Base-by-base conservation (phyloP, 2,329 filamentous ascomycete species). In the Arthrinium puccinioides region DNA sequence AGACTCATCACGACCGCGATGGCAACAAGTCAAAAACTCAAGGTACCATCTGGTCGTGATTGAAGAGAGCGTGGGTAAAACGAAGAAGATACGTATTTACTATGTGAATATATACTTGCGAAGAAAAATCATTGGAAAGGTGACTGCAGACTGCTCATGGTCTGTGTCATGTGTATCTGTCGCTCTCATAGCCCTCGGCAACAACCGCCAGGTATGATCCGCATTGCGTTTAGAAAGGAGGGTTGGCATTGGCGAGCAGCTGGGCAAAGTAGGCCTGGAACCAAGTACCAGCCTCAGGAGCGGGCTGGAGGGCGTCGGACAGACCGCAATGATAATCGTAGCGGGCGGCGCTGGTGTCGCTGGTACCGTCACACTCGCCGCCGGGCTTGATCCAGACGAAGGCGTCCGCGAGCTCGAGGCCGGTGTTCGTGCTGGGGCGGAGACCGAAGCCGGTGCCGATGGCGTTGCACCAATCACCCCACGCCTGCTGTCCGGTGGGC, bases 221-320 rank as follows among this genome's bases (percentile, higher is more conserved):
- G n/a, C 8, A 11, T 7, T 3, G 8, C n/a, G 16, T 23, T 40
- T 42, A 46, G 46, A 74, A 74, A 10, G 69, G 52, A n/a, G 73
- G 73, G 51, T 74, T 70, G 38, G 73, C 70, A 45, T 76, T 76
- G 38, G 60, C 64, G 39, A 76, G 63, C 2, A 78, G 60, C 56
- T 74, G 69, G 55, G 67, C 70, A 46, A 77, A 76, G 60, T 77
- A 78, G 13, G 66, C 70, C 57, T 77, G 61, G 59, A 82, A 82
- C 81, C 81, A 87, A 8, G 67, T 62, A 21, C 82, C 82, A 9
- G 82, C 81, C 58, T 86, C 78, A 21, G 82, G 82, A 2, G 82
- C 79, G 2, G 81, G 81, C 56, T 74, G 56, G 27, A 83, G 61
- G 2, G 79, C 61, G 47, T 72, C 69, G 2, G 58, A 44, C 8